phyloP scores from a whole-genome alignment of 257 asterid species.

The Catharanthus roseus region DNA sequence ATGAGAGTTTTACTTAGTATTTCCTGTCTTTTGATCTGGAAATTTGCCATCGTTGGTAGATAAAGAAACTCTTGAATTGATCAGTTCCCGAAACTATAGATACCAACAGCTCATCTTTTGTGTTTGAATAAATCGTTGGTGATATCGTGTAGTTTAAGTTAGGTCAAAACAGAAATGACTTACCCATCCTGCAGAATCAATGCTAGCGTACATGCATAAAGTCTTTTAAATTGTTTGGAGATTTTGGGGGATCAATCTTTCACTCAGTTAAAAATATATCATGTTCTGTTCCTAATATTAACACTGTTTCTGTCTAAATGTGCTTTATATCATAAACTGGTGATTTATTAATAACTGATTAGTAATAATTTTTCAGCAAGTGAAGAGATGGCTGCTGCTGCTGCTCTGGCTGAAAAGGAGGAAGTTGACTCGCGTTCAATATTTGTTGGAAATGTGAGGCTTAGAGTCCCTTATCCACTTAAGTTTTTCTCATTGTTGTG shows the following conservation, averaged over 20 bases:
- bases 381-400: constrained; percentile 56
- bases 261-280: not conserved
- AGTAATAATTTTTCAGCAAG: not conserved
- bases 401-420: constrained; percentile 74
- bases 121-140: not conserved
- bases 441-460: constrained; percentile 88
- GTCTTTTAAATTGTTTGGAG: not conserved
- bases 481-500: not conserved
- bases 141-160: not conserved
- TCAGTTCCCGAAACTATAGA: not conserved
- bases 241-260: not conserved
- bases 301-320: not conserved
- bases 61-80: not conserved
- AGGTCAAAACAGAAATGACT: not conserved
- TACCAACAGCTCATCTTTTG: not conserved
- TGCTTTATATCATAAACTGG: not conserved
- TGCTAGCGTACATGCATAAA: not conserved
- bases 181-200: not conserved
- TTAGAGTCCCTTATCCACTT: constrained; percentile 16
- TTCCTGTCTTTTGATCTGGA: not conserved
- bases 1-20: not conserved
- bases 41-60: not conserved
- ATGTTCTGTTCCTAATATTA: not conserved
- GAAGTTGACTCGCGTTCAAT: constrained; percentile 85
- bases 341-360: not conserved